Conservation (phyloP, 192 early-diverging fungal genomes). For the Coemansia sp. region DNA sequence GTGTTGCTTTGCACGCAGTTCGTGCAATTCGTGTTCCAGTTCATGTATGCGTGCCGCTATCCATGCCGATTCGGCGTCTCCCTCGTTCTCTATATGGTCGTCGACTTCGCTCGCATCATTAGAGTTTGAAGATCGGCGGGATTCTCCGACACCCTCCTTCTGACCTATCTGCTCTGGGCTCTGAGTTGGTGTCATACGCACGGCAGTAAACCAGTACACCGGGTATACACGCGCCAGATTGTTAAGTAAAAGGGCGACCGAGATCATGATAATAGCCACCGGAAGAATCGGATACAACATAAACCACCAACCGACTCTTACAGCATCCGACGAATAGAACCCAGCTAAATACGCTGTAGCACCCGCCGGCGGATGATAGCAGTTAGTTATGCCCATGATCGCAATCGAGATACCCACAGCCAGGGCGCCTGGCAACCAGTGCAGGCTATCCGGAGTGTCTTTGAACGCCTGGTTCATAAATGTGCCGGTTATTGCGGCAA, state of each 20-base stretch:
- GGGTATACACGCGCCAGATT: slow-evolving; percentile 50
- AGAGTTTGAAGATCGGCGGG: neutral
- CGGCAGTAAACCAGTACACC: slow-evolving; percentile 49
- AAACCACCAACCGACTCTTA: slow-evolving; percentile 53
- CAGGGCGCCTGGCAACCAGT: slow-evolving; percentile 49
- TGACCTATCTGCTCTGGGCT: neutral
- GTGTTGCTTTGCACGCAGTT: neutral
- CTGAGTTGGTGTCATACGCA: slow-evolving; percentile 10
- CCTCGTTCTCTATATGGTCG: slow-evolving; percentile 27
- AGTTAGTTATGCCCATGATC: slow-evolving; percentile 49
- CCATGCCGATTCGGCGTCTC: slow-evolving; percentile 30
- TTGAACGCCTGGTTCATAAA: slow-evolving; percentile 47
- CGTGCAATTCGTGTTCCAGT: slow-evolving; percentile 30
- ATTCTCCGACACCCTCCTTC: neutral
- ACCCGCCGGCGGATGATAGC: slow-evolving; percentile 54
- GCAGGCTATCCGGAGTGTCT: slow-evolving; percentile 27
- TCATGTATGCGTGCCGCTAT: slow-evolving; percentile 31
- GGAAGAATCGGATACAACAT: slow-evolving; percentile 49
- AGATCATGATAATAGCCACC: slow-evolving; percentile 37
- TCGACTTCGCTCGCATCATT: slow-evolving; percentile 8
- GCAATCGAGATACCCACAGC: slow-evolving; percentile 45
- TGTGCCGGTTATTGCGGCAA: slow-evolving; percentile 40
- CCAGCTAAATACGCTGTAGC: slow-evolving; percentile 50
- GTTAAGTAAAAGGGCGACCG: slow-evolving; percentile 36
- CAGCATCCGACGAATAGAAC: slow-evolving; percentile 18